These are phyloP conservation scores for Monosporascus sp. DNA, from an alignment of 2,329 filamentous ascomycete genomes.

Conservation along the genomic window DNA sequence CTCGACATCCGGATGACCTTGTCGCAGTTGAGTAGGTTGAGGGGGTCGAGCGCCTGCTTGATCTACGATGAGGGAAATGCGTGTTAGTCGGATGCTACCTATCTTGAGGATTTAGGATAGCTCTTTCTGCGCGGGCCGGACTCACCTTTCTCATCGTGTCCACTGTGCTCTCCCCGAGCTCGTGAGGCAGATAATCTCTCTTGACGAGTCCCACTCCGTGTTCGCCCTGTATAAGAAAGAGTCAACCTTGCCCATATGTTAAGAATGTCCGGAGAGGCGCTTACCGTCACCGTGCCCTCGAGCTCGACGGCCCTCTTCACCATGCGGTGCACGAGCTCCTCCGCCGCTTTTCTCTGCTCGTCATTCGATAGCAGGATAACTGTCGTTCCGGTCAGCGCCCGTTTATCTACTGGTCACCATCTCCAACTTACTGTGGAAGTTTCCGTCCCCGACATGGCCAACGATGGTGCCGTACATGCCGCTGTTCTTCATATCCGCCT, in stretches of 20 bases:
- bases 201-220: conserved; percentile 82
- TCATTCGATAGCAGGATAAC: conserved; percentile 57
- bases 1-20: conserved; percentile 61
- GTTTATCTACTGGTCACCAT: conserved; percentile 9
- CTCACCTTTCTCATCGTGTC: conserved; percentile 76
- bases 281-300: conserved; percentile 73
- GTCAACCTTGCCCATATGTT: background rate
- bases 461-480: conserved; percentile 60
- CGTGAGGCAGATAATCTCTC: conserved; percentile 74
- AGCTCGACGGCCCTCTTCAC: conserved; percentile 79
- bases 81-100: conserved; percentile 4
- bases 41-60: conserved; percentile 74
- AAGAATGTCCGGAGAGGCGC: conserved; percentile 10
- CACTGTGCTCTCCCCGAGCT: conserved; percentile 68
- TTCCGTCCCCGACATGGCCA: conserved; percentile 70
- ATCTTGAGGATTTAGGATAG: background rate
- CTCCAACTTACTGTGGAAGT: conserved; percentile 57
- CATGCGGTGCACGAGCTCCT: conserved; percentile 74
- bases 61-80: conserved; percentile 41
- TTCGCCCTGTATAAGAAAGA: conserved; percentile 51
- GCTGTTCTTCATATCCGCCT: conserved; percentile 51
- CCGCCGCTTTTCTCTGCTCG: conserved; percentile 60
- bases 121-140: conserved; percentile 1
- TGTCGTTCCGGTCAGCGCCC: conserved; percentile 10
- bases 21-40: conserved; percentile 64